A percentile compares a stretch with the other conserved stretches of the same genome.
Evolutionary conservation across 176 grass and related monocot genomes (phyloP).

Genomic region (Avena atlantica): DNA sequence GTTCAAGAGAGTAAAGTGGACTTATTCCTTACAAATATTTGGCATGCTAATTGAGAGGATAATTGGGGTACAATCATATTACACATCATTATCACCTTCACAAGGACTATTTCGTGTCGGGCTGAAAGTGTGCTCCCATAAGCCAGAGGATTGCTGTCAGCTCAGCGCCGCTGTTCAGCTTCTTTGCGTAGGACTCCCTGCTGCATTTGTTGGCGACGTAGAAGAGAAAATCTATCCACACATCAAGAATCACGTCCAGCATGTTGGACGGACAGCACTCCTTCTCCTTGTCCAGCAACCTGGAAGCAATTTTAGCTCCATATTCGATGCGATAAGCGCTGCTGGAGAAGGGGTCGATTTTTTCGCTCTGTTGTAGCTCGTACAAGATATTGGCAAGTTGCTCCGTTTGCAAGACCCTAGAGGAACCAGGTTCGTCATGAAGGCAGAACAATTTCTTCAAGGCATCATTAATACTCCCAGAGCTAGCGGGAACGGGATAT

Average conservation of each 20-base stretch:
- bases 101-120: not conserved
- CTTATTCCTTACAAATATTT: no score
- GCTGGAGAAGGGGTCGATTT: not conserved
- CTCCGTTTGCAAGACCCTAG: not conserved
- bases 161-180: not conserved
- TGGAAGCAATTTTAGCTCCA: not conserved
- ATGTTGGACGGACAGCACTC: not conserved
- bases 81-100: no score
- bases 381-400: not conserved
- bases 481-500: not conserved
- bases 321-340: not conserved
- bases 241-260: not conserved
- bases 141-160: not conserved
- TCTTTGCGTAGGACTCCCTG: constrained; percentile 2
- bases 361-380: not conserved
- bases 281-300: not conserved
- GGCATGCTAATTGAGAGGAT: no score
- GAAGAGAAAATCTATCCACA: not conserved
- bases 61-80: no score
- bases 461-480: not conserved
- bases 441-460: not conserved
- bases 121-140: not conserved
- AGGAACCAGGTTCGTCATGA: not conserved
- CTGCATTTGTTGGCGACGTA: not conserved
- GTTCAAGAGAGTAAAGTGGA: no score